These are phyloP conservation scores for Kitagawia praeruptora DNA, from an alignment of 129 eudicot species.

Conservation along the genomic window DNA sequence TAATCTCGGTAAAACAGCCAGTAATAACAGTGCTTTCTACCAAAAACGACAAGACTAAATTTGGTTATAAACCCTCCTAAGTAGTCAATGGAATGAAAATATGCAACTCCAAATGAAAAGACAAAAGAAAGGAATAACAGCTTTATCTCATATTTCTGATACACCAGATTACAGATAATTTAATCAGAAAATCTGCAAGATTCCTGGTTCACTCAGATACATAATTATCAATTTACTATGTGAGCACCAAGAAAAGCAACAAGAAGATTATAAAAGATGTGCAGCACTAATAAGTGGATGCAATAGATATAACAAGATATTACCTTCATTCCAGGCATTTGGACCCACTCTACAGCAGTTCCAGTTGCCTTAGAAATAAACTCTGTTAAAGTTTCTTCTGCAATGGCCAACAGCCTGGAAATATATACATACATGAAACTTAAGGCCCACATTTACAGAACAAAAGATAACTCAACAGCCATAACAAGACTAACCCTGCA, in stretches of 20 bases:
- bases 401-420: conserved; percentile 86
- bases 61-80: too few species aligned
- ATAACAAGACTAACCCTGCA: conserved; percentile 59
- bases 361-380: conserved; percentile 98
- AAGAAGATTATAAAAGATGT: not conserved
- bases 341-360: conserved; percentile 99
- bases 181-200: not conserved
- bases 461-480: conserved; percentile 14
- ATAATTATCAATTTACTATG: not conserved
- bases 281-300: not conserved
- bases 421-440: not conserved
- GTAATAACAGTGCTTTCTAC: too few species aligned
- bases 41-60: too few species aligned
- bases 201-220: not conserved
- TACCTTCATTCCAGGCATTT: conserved; percentile 99
- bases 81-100: too few species aligned
- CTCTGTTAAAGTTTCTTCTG: conserved; percentile 98
- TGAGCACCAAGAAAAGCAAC: not conserved
- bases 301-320: not conserved
- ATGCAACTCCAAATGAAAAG: not conserved
- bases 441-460: not conserved
- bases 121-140: not conserved
- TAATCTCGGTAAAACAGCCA: too few species aligned
- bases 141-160: not conserved
- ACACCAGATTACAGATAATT: not conserved